Evolutionary conservation across 306 rosid genomes (phyloP).

Genomic region (Abrus precatorius): DNA sequence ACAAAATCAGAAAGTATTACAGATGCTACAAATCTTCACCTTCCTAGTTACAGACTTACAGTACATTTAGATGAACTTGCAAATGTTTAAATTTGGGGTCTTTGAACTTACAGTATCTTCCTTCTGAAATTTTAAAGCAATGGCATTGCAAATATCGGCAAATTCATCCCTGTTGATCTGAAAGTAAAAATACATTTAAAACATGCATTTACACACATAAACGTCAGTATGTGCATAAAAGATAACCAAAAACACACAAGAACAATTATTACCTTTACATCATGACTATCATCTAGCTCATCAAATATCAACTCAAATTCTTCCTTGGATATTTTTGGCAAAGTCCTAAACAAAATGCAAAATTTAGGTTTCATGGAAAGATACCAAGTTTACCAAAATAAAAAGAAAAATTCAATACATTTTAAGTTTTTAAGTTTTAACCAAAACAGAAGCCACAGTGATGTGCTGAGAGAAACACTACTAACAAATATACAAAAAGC

Average conservation of each 20-base stretch:
- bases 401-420: neutral
- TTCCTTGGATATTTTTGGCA: slow-evolving; percentile 85
- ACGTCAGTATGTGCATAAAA: slow-evolving; percentile 8
- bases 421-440: neutral
- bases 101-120: slow-evolving; percentile 77
- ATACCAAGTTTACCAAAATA: neutral
- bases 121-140: slow-evolving; percentile 83
- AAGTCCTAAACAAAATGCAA: slow-evolving; percentile 62
- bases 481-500: slow-evolving; percentile 5
- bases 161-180: slow-evolving; percentile 91
- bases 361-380: slow-evolving; percentile 38
- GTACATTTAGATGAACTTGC: slow-evolving; percentile 38
- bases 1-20: slow-evolving; percentile 48
- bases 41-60: slow-evolving; percentile 29
- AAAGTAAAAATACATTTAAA: slow-evolving; percentile 39
- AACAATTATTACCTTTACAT: slow-evolving; percentile 71
- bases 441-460: slow-evolving; percentile 17
- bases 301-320: slow-evolving; percentile 91
- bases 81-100: slow-evolving; percentile 27
- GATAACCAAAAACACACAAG: slow-evolving; percentile 20
- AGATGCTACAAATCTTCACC: slow-evolving; percentile 40
- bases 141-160: slow-evolving; percentile 94
- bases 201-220: neutral
- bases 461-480: slow-evolving; percentile 13
- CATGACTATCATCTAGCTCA: slow-evolving; percentile 89